Percentiles rank a stretch among this genome's conserved stretches.
Evolutionary conservation across 805 yeast species (phyloP).

Genomic region (Brettanomyces custersianus): DNA sequence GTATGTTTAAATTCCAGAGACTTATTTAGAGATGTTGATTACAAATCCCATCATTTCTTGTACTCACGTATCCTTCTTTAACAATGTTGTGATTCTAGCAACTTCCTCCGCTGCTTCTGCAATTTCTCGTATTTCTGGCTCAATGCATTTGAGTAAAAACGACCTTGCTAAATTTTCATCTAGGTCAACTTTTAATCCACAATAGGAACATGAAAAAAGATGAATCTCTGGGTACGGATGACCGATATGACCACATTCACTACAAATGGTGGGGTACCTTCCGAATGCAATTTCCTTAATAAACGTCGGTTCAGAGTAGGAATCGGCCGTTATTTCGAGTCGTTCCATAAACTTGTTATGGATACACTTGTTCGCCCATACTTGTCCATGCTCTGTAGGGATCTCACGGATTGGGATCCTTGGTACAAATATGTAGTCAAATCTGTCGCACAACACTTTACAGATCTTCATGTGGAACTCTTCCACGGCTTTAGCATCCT

Average conservation of each 20-base stretch:
- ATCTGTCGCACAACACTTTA: neutral
- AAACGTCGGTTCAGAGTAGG: neutral
- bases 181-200: neutral
- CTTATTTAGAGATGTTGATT: too few species aligned
- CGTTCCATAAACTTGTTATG: neutral
- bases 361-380: too few species aligned
- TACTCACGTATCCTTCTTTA: too few species aligned
- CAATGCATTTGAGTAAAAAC: neutral
- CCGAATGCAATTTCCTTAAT: neutral
- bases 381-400: too few species aligned
- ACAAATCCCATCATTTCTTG: too few species aligned
- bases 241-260: neutral
- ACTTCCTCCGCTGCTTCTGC: too few species aligned
- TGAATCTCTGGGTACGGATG: neutral
- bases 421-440: conserved; percentile 1
- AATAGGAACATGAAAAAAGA: neutral
- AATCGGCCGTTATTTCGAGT: neutral
- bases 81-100: too few species aligned
- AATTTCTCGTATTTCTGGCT: neutral
- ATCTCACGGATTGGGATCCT: too few species aligned
- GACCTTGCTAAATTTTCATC: conserved; percentile 1
- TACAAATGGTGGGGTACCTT: neutral
- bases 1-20: too few species aligned
- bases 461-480: neutral
- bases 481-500: neutral